phyloP scores from a whole-genome alignment of 2,329 filamentous ascomycete genomes.

The Phaeophleospora eucalypticola region DNA sequence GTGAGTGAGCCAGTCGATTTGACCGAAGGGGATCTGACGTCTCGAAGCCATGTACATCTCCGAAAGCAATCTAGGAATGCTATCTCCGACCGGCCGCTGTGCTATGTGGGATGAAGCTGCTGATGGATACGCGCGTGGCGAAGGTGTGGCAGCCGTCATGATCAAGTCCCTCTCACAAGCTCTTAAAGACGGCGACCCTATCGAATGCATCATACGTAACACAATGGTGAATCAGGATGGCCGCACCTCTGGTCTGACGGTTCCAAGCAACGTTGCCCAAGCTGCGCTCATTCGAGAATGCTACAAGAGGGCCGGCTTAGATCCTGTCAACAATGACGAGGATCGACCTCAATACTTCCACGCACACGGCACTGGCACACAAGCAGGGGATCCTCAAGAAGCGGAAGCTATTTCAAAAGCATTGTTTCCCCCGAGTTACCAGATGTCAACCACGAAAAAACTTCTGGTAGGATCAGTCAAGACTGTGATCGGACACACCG shows the following conservation, averaged over 20 bases:
- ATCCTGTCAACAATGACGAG: conserved; percentile 34
- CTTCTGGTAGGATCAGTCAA: conserved; percentile 21
- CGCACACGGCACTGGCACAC: conserved; percentile 9
- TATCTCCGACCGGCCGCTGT: conserved; percentile 28
- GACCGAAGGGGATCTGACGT: too few species aligned
- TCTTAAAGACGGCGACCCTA: conserved; percentile 11
- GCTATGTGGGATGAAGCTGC: conserved; percentile 35
- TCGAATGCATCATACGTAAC: conserved; percentile 36
- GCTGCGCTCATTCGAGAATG: conserved; percentile 45
- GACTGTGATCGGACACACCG: conserved; percentile 18
- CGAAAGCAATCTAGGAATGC: conserved; percentile 19
- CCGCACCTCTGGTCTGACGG: conserved; percentile 33
- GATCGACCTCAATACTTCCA: conserved; percentile 16
- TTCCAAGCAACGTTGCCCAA: conserved; percentile 37
- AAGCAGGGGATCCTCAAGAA: conserved; percentile 19
- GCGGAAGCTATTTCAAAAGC: conserved; percentile 15
- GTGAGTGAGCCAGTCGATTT: too few species aligned
- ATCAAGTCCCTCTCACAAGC: conserved; percentile 13
- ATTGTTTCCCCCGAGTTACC: not conserved
- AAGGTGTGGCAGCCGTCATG: conserved; percentile 47
- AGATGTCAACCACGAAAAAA: not conserved
- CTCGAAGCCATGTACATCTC: conserved; percentile 13
- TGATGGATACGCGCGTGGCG: conserved; percentile 51
- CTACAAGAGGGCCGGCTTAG: conserved; percentile 43
- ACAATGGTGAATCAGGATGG: conserved; percentile 40